phyloP scores from a whole-genome alignment of 768 basidiomycete genomes.

The Amanita polypyramis region DNA sequence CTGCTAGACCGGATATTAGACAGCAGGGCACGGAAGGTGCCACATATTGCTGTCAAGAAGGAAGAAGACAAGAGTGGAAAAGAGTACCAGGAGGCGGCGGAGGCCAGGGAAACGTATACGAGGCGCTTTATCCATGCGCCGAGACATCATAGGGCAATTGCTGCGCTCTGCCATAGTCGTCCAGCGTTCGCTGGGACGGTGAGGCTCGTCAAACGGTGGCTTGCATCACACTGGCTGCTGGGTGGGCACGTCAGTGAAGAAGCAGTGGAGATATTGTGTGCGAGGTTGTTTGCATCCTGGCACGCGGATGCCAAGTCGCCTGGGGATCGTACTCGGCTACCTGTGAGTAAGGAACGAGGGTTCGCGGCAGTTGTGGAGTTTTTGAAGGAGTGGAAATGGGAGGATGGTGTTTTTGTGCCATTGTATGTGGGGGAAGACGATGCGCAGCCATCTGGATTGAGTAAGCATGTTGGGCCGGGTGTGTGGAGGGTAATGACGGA shows the following conservation, averaged over 20 bases:
- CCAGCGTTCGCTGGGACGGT: constrained; percentile 77
- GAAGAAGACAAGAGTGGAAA: constrained; percentile 28
- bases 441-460: neutral
- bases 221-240: constrained; percentile 84
- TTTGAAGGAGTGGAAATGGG: constrained; percentile 80
- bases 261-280: constrained; percentile 78
- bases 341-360: constrained; percentile 69
- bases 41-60: constrained; percentile 23
- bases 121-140: constrained; percentile 75
- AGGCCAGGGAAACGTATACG: constrained; percentile 48
- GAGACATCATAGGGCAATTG: constrained; percentile 76
- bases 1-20: constrained; percentile 63
- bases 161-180: constrained; percentile 69
- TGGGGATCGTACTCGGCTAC: constrained; percentile 31
- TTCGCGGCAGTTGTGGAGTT: constrained; percentile 67
- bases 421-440: constrained; percentile 35
- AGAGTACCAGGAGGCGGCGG: constrained; percentile 44
- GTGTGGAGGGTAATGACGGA: constrained; percentile 80
- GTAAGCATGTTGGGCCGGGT: constrained; percentile 15
- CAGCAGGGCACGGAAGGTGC: constrained; percentile 27
- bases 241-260: constrained; percentile 64
- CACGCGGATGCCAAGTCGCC: neutral
- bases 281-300: constrained; percentile 52
- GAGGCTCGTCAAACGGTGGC: constrained; percentile 87
- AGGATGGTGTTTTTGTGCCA: constrained; percentile 62